Evolutionary conservation across 495 filamentous ascomycete genomes (phyloP), one percentile per base, ranked within the genome.

Genomic region (Penicillium egyptiacum): DNA sequence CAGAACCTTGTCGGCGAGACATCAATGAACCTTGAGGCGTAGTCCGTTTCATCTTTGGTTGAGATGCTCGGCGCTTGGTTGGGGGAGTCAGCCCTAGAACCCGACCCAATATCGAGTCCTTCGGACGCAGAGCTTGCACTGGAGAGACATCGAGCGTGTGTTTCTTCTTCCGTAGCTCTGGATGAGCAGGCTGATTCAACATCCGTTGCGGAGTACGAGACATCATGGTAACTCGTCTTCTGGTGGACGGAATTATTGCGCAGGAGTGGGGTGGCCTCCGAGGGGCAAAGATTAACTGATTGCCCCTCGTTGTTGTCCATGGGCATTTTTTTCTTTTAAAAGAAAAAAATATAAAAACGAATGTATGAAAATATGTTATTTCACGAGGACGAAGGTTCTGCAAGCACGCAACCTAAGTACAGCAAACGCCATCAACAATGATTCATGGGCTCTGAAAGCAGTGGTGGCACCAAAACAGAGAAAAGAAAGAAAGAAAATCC

Each of bases 1-100:
- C 81, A 81, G 60, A 85, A 85, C 48, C 69, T 60, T 7, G 62
- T 60, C 0, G 75, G 74, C 1, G 75, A 75, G 14, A 81, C 74
- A 46, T 78, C 75, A 44, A 77, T 70, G 54, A 77, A 79, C n/a
- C 70, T 65, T 1, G 68, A 64, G 7, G 67, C 69, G 58, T 75
- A 71, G 26, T 46, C 61, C 4, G 60, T 44, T 12, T 56, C 58
- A 30, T 70, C 68, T 49, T 37, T 19, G 16, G 1, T 22, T 42
- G 25, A 22, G 16, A 9, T 19, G 23, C 6, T 31, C 39, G 47
- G 11, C 22, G 37, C 4, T 30, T 33, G 20, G 20, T 51, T 48
- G n/a, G 39, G 43, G 8, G 45, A 42, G 19, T 19, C 17, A 22
- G 44, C 48, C 26, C 35, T 43, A 0, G 71, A 69, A 0, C 65